These are phyloP conservation scores for Pichia gijzeniarum DNA, from an alignment of 805 yeast species.

Conservation along the genomic window DNA sequence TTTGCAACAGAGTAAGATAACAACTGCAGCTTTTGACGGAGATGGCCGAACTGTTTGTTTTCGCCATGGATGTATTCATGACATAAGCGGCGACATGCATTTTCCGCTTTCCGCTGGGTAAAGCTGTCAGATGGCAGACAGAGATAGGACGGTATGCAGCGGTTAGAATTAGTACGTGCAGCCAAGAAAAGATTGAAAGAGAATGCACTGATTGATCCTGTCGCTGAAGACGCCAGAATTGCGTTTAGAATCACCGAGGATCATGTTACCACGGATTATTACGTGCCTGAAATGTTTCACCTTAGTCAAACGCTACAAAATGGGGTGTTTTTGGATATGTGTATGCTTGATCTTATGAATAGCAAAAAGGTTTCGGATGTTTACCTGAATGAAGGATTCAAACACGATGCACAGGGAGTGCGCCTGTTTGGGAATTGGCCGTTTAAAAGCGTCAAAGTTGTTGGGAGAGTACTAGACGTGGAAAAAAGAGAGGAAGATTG, in stretches of 20 bases:
- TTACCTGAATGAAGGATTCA: slow-evolving; percentile 20
- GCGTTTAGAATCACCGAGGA: background rate
- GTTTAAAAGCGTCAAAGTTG: slow-evolving; percentile 27
- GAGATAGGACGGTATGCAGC: background rate
- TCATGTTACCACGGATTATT: background rate
- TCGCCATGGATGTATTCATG: background rate
- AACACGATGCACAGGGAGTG: slow-evolving; percentile 14
- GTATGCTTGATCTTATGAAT: slow-evolving; percentile 26
- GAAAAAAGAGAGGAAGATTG: background rate
- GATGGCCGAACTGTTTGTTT: background rate
- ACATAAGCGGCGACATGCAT: background rate
- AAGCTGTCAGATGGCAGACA: background rate
- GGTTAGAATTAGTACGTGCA: background rate
- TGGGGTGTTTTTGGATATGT: slow-evolving; percentile 24
- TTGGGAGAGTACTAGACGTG: slow-evolving; percentile 24
- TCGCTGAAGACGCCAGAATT: background rate
- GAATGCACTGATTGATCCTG: background rate
- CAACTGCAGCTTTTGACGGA: no score
- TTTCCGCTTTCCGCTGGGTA: no score
- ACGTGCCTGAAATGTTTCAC: slow-evolving; percentile 4
- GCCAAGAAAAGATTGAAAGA: background rate
- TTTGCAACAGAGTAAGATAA: no score
- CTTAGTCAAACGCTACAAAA: slow-evolving; percentile 1
- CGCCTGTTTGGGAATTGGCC: slow-evolving; percentile 40
- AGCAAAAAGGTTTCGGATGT: slow-evolving; percentile 18